Evolutionary conservation across 306 rosid genomes (phyloP), one percentile per base, ranked within the genome.

Genomic region (Vicia sativa): DNA sequence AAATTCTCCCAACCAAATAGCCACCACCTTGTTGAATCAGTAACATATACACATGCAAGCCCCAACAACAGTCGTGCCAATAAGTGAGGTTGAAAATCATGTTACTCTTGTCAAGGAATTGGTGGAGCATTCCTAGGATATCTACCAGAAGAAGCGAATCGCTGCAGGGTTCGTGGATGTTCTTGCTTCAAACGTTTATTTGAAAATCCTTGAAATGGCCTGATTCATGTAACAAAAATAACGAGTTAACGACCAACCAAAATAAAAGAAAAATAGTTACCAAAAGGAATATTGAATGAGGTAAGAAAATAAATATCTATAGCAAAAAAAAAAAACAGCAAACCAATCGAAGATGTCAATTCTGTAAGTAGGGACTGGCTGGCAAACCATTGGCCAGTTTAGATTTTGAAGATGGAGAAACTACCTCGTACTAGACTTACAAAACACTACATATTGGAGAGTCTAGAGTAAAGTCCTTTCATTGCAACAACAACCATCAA

Each of bases 181-280:
- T 93, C 99, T 42, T 74, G 96, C 87, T 84, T 93, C 83, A 77
- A 11, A 29, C 97, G 99, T 77, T 93, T 93, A 77, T 74, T 87
- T 23, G 96, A 41, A 66, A 83, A 71, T 39, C 86, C 97, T 21
- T 79, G 93, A 79, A 77, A 48, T 60, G 89, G 26, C 86, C 95
- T 87, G 73, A 41, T 80, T 65, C 29, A 52, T 56, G 64, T 45
- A 69, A 57, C 19, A 71, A 42, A 57, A 8, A 23, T 39, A 38
- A 45, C n/a, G 9, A 62, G 52, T 62, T 69, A 67, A 68, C 39
- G 31, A 70, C 50, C 39, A 61, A 19, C 37, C 34, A 42, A 44
- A 66, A 34, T 9, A 2, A 34, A 44, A 53, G 71, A 44, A 57
- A 26, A 71, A n/a, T 26, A 45, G 6, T 29, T 44, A 15, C 18